phyloP scores from a whole-genome alignment of 2,329 filamentous ascomycete genomes.

The Leptodontidium sp. region DNA sequence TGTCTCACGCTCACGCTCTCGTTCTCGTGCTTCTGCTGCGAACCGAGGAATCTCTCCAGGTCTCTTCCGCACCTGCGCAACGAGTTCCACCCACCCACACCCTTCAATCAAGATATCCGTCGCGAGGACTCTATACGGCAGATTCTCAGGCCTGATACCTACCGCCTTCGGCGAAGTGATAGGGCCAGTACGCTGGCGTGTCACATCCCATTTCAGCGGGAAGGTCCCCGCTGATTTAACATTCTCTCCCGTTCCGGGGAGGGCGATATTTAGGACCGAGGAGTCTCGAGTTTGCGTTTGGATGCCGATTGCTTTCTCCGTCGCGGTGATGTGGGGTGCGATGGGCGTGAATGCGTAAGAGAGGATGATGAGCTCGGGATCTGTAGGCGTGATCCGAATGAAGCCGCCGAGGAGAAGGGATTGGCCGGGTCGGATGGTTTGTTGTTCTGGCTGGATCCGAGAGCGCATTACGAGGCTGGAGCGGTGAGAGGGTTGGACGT shows the following conservation, averaged over 20 bases:
- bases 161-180: slow-evolving; percentile 70
- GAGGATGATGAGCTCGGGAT: slow-evolving; percentile 71
- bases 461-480: slow-evolving; percentile 79
- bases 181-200: slow-evolving; percentile 77
- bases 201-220: slow-evolving; percentile 82
- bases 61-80: slow-evolving; percentile 77
- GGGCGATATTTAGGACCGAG: slow-evolving; percentile 69
- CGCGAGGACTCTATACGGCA: slow-evolving; percentile 83
- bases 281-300: slow-evolving; percentile 70
- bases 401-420: slow-evolving; percentile 87
- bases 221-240: slow-evolving; percentile 79
- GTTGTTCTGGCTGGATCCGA: slow-evolving; percentile 76
- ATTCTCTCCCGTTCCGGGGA: slow-evolving; percentile 62
- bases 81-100: slow-evolving; percentile 91
- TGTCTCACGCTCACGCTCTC: not conserved
- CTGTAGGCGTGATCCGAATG: slow-evolving; percentile 83
- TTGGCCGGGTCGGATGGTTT: slow-evolving; percentile 76
- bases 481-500: slow-evolving; percentile 72
- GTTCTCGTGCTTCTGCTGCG: not conserved
- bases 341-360: slow-evolving; percentile 89
- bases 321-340: slow-evolving; percentile 77
- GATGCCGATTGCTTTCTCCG: slow-evolving; percentile 78
- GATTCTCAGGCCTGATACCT: slow-evolving; percentile 67
- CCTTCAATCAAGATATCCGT: slow-evolving; percentile 91
- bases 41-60: slow-evolving; percentile 44